Evolutionary conservation across 2,329 filamentous ascomycete genomes (phyloP).

Genomic region (Arthrobotrys entomopaga): DNA sequence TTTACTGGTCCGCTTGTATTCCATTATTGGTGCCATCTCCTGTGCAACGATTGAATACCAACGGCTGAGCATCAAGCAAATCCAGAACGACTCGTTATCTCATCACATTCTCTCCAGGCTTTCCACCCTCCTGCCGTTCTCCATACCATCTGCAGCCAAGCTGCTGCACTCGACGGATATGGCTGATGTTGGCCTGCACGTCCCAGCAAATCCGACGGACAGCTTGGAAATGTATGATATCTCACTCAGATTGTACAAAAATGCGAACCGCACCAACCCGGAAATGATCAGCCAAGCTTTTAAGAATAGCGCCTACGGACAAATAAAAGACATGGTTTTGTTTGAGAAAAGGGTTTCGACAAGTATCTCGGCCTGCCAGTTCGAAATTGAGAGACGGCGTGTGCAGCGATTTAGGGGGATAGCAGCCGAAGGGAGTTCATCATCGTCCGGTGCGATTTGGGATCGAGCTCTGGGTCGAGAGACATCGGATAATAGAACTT

Average conservation of each 20-base stretch:
- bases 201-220: slow-evolving; percentile 50
- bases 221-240: slow-evolving; percentile 56
- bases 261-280: slow-evolving; percentile 56
- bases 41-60: slow-evolving; percentile 62
- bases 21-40: slow-evolving; percentile 61
- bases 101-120: slow-evolving; percentile 62
- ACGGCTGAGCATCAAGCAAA: slow-evolving; percentile 62
- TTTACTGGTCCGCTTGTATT: slow-evolving; percentile 62
- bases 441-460: slow-evolving; percentile 36
- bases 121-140: slow-evolving; percentile 61
- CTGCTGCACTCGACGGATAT: slow-evolving; percentile 47
- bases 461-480: slow-evolving; percentile 32
- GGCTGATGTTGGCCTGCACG: slow-evolving; percentile 52
- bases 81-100: slow-evolving; percentile 63
- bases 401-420: slow-evolving; percentile 55
- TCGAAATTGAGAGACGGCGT: slow-evolving; percentile 58
- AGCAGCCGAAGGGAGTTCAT: slow-evolving; percentile 15
- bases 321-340: slow-evolving; percentile 59
- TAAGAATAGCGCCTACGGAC: slow-evolving; percentile 58
- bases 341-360: slow-evolving; percentile 57
- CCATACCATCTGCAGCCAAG: slow-evolving; percentile 43
- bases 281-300: slow-evolving; percentile 58
- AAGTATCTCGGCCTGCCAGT: slow-evolving; percentile 57
- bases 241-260: slow-evolving; percentile 56
- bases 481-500: slow-evolving; percentile 47